Base-by-base conservation (phyloP, 2,329 filamentous ascomycete species). In the Zasmidium citrigriseum region DNA sequence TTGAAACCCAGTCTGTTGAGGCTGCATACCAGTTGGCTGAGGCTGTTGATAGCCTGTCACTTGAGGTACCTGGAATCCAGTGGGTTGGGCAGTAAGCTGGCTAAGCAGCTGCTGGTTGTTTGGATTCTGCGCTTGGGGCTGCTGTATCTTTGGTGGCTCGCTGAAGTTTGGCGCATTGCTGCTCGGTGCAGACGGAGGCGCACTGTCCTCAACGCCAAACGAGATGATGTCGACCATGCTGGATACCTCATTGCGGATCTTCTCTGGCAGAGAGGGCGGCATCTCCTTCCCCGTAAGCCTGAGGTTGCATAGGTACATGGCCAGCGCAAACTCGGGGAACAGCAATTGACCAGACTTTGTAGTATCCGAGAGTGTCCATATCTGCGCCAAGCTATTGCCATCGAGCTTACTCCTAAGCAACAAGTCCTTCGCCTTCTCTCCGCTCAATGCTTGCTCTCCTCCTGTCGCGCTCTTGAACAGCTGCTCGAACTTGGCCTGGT, bases 181-280 rank as follows among this genome's bases (percentile, higher is more conserved):
- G 54, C 80, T 80, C 2, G 79, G 77, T n/a, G 82, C 75, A 20
- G 83, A 76, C 44, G 75, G 75, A 14, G 65, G 51, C 14, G 62
- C 56, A 24, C 93, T 89, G 64, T 99, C 95, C 0, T 86, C 86
- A 22, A 97, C 85, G 66, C 89, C 91, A 73, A 99, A 99, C 59
- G 92, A 96, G 72, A 99, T 99, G 57, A 99, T 99, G 72, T 99
- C 95, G 44, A 99, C 95, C 93, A 99, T 98, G 76, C 95, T 96
- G 2, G 93, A 98, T 18, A 99, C 95, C 75, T 99, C 95, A 69
- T 99, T 99, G 78, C 87, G 89, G 64, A 99, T 88, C 59, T 86
- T 89, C 27, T 97, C 92, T 0, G 95, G 95, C 10, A 99, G 81
- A 4, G 72, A 75, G 1, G 82, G 71, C 0, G 95, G 95, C 22